A percentile compares a stretch with the other conserved stretches of the same genome.
These are phyloP conservation scores for Chalaropsis thielavioides DNA, from an alignment of 2,329 filamentous ascomycete species.

Conservation along the genomic window DNA sequence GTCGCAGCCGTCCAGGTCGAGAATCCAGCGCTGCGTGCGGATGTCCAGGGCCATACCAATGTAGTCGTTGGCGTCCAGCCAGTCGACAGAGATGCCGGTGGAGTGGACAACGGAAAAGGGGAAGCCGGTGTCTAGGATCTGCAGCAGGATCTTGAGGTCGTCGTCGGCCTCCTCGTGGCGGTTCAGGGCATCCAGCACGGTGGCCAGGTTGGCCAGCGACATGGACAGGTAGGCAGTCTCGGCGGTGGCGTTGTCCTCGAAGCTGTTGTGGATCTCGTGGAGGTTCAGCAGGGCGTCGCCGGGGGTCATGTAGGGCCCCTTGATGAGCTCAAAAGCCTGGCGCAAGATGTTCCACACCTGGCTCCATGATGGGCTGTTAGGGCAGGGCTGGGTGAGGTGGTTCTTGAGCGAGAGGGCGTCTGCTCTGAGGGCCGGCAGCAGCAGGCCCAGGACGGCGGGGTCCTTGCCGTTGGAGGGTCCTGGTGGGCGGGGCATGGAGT, in stretches of 20 bases:
- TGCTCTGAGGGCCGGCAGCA: slow-evolving; percentile 22
- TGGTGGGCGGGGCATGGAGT: slow-evolving; percentile 8
- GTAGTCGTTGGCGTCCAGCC: slow-evolving; percentile 19
- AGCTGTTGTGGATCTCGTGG: slow-evolving; percentile 14
- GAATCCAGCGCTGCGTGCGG: slow-evolving; percentile 27
- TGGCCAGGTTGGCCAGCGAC: slow-evolving; percentile 26
- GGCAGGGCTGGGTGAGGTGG: slow-evolving; percentile 20
- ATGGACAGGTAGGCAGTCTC: slow-evolving; percentile 19
- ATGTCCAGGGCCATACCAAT: slow-evolving; percentile 25
- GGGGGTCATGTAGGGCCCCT: slow-evolving; percentile 22
- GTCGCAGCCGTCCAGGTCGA: slow-evolving; percentile 18
- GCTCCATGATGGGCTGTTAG: slow-evolving; percentile 18
- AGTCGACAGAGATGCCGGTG: slow-evolving; percentile 16
- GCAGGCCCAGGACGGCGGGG: slow-evolving; percentile 20
- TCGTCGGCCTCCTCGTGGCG: slow-evolving; percentile 17
- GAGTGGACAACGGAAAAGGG: slow-evolving; percentile 23
- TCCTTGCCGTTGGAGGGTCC: neutral
- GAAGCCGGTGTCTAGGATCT: slow-evolving; percentile 24
- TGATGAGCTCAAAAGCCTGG: slow-evolving; percentile 21
- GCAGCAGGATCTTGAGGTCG: slow-evolving; percentile 23
- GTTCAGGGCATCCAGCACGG: slow-evolving; percentile 23
- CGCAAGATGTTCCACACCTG: slow-evolving; percentile 18
- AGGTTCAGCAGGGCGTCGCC: slow-evolving; percentile 24
- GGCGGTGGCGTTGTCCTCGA: slow-evolving; percentile 3
- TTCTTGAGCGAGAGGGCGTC: slow-evolving; percentile 23